A percentile compares a stretch with the other conserved stretches of the same genome.
phyloP scores from a whole-genome alignment of 2,329 filamentous ascomycete species.

The Sclerotinia spermophila region DNA sequence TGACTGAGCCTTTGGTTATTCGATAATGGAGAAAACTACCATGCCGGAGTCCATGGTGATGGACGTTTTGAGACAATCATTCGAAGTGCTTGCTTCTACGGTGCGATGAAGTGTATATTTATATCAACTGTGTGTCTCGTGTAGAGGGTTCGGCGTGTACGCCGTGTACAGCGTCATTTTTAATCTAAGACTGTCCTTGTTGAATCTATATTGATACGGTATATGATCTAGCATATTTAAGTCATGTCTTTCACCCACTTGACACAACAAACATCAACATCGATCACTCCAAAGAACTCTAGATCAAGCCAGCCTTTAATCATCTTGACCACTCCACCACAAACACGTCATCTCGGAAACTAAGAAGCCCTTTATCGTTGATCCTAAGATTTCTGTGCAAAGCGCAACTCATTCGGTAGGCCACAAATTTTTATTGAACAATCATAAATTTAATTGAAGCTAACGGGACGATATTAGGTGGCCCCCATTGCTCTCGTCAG shows the following conservation, averaged over 20 bases:
- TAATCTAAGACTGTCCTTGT: too few species aligned
- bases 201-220: not conserved
- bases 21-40: not conserved
- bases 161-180: not conserved
- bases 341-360: not conserved
- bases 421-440: not conserved
- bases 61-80: rapidly evolving
- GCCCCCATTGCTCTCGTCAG: not conserved
- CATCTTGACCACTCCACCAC: not conserved
- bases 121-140: not conserved
- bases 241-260: not conserved
- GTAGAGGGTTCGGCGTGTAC: too few species aligned
- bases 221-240: not conserved
- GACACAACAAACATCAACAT: not conserved
- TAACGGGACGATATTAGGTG: not conserved
- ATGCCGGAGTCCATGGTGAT: not conserved
- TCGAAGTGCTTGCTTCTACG: not conserved
- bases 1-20: not conserved
- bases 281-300: not conserved
- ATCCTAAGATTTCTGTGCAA: not conserved
- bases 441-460: not conserved
- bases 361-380: not conserved
- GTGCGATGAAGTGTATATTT: not conserved
- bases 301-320: not conserved
- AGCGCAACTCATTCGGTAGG: not conserved